Conservation (phyloP, 2,329 filamentous ascomycete species). For the Bretziella fagacearum region DNA sequence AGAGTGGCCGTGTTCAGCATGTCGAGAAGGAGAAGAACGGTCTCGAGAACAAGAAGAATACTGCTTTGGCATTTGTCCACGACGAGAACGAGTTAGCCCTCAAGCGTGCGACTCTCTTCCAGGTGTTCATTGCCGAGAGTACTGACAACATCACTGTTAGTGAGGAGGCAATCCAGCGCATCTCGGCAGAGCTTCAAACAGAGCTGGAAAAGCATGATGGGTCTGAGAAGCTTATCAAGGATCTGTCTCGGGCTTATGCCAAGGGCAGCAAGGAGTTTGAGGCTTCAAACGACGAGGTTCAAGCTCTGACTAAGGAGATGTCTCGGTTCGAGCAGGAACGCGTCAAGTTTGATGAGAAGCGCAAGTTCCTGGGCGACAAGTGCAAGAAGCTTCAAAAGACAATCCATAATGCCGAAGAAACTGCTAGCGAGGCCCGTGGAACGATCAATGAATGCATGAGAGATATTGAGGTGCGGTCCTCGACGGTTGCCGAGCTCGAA, state of each 20-base stretch:
- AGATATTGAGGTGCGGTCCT: constrained; percentile 59
- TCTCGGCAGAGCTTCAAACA: constrained; percentile 69
- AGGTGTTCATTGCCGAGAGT: constrained; percentile 78
- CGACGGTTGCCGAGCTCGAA: constrained; percentile 64
- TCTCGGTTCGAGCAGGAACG: constrained; percentile 89
- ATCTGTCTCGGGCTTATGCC: constrained; percentile 70
- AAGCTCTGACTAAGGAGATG: constrained; percentile 68
- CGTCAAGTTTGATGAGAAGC: constrained; percentile 96
- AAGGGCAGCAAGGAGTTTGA: constrained; percentile 72
- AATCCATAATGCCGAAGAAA: constrained; percentile 58
- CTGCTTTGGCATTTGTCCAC: constrained; percentile 70
- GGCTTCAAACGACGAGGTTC: constrained; percentile 61
- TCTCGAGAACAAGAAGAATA: constrained; percentile 92
- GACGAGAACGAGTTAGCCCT: constrained; percentile 83
- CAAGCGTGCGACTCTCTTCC: constrained; percentile 85
- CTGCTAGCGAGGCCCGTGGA: constrained; percentile 55
- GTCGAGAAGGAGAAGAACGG: constrained; percentile 93
- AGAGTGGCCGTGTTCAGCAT: constrained; percentile 86
- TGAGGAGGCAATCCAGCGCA: constrained; percentile 75
- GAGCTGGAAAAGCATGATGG: constrained; percentile 88
- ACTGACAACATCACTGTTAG: constrained; percentile 78
- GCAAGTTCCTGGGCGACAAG: constrained; percentile 81
- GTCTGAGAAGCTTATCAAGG: constrained; percentile 76
- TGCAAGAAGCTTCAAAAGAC: constrained; percentile 89
- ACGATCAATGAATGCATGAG: constrained; percentile 60